Percentiles rank a stretch among this genome's conserved stretches.
phyloP scores from a whole-genome alignment of 441 rosid species.

The Breynia disticha region DNA sequence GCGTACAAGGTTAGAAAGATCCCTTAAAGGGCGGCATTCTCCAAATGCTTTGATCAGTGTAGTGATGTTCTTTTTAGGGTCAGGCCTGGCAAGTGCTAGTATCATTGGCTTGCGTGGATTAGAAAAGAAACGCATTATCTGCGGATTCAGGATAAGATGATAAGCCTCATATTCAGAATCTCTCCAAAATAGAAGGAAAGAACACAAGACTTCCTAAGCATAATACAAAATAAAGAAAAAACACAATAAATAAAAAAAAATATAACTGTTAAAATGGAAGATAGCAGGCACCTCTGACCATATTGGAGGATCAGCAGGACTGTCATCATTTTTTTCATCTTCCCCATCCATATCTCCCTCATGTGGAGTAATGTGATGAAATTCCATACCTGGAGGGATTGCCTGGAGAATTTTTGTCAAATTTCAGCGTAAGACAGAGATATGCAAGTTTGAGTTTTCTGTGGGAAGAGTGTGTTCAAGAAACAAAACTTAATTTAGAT shows the following conservation, averaged over 20 bases:
- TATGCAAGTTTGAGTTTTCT: neutral
- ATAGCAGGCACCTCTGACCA: constrained; percentile 62
- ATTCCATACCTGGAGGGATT: constrained; percentile 98
- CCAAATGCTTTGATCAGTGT: constrained; percentile 97
- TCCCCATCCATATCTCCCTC: constrained; percentile 77
- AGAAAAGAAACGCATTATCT: constrained; percentile 92
- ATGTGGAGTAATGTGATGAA: constrained; percentile 76
- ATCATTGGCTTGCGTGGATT: constrained; percentile 95
- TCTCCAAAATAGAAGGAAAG: no score
- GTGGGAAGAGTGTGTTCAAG: no score
- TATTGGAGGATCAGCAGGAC: constrained; percentile 70
- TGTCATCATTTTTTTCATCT: constrained; percentile 45
- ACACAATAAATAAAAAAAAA: neutral
- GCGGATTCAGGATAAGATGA: constrained; percentile 7
- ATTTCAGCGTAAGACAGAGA: neutral
- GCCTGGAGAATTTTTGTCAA: constrained; percentile 30
- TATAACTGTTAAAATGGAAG: no score
- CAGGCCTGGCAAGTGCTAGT: constrained; percentile 95
- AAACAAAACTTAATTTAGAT: no score
- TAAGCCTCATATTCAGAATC: neutral
- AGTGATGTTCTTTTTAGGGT: constrained; percentile 91
- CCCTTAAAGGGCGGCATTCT: constrained; percentile 77
- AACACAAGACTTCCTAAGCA: neutral
- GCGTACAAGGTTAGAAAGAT: constrained; percentile 91
- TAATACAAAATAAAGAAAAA: neutral